These are phyloP conservation scores for Linnemannia exigua DNA, from an alignment of 192 early-diverging fungal genomes.

Conservation along the genomic window DNA sequence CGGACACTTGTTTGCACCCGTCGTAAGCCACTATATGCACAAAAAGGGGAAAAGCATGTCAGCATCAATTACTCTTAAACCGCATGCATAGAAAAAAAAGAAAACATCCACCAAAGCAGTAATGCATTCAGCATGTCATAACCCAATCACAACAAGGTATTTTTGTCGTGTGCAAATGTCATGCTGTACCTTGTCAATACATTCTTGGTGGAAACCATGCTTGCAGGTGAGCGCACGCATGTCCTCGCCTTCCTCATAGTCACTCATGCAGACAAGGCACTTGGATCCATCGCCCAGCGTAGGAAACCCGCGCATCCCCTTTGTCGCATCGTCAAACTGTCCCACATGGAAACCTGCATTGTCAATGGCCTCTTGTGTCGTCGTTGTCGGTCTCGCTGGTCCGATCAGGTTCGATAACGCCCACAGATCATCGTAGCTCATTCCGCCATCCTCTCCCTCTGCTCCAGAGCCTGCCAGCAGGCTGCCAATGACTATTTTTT, in stretches of 20 bases:
- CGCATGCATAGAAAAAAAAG: not conserved
- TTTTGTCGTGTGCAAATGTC: not conserved
- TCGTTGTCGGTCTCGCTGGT: slow-evolving; percentile 53
- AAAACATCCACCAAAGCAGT: not conserved
- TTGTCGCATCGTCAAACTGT: slow-evolving; percentile 29
- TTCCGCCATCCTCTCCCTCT: slow-evolving; percentile 17
- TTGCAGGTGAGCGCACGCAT: slow-evolving; percentile 63
- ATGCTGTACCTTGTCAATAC: slow-evolving; percentile 67
- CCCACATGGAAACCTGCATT: slow-evolving; percentile 33
- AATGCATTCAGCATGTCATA: not conserved
- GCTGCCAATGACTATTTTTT: slow-evolving; percentile 30
- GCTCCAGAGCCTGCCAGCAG: slow-evolving; percentile 32
- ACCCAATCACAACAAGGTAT: not conserved
- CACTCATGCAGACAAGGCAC: slow-evolving; percentile 66
- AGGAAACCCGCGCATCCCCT: slow-evolving; percentile 28
- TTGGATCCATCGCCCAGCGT: slow-evolving; percentile 49
- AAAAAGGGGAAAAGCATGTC: not conserved
- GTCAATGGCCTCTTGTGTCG: slow-evolving; percentile 59
- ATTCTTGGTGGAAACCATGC: slow-evolving; percentile 68
- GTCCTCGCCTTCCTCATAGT: slow-evolving; percentile 60
- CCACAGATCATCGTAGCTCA: slow-evolving; percentile 53
- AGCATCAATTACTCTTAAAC: not conserved
- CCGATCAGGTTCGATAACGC: slow-evolving; percentile 53
- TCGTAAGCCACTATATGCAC: slow-evolving; percentile 60
- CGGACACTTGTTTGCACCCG: slow-evolving; percentile 44